These are phyloP conservation scores for Chaetomium sp. DNA, from an alignment of 2,329 filamentous ascomycete genomes.

Conservation along the genomic window DNA sequence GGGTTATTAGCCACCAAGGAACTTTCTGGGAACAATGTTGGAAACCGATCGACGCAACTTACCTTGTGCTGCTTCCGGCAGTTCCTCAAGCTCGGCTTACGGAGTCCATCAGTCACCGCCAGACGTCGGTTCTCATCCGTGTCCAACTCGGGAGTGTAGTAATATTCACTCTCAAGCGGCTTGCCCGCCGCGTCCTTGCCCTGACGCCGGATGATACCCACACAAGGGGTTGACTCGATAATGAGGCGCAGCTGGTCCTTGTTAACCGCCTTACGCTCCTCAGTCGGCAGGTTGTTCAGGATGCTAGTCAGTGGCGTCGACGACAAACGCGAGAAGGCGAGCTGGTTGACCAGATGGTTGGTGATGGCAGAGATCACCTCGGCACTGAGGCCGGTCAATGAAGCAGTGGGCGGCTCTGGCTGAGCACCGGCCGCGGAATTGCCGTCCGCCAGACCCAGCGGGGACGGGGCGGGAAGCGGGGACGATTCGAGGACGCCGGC, in stretches of 20 bases:
- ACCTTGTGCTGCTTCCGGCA: constrained; percentile 98
- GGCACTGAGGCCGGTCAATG: constrained; percentile 25
- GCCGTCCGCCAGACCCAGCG: constrained; percentile 2
- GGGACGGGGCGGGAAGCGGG: not conserved
- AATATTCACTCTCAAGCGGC: constrained; percentile 89
- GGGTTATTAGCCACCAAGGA: not conserved
- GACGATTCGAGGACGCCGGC: constrained; percentile 7
- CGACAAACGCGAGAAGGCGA: constrained; percentile 88
- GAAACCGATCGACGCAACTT: constrained; percentile 27
- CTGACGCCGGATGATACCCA: constrained; percentile 81
- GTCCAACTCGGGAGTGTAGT: constrained; percentile 88
- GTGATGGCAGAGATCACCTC: constrained; percentile 46
- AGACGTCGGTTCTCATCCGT: constrained; percentile 69
- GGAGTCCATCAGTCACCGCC: constrained; percentile 76
- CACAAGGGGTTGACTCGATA: constrained; percentile 67
- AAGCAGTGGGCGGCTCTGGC: constrained; percentile 11
- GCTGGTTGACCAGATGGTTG: constrained; percentile 91
- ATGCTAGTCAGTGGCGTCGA: constrained; percentile 88
- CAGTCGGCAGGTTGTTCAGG: constrained; percentile 72
- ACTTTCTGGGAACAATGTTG: not conserved
- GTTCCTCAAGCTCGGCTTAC: constrained; percentile 80
- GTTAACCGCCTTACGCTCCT: constrained; percentile 53
- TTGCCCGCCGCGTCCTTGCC: constrained; percentile 97
- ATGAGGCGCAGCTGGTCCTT: constrained; percentile 61
- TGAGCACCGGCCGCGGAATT: constrained; percentile 7